Percentiles rank a stretch among this genome's conserved stretches.
Conservation (phyloP, 1,284 basidiomycete species). For the Malassezia obtusa region DNA sequence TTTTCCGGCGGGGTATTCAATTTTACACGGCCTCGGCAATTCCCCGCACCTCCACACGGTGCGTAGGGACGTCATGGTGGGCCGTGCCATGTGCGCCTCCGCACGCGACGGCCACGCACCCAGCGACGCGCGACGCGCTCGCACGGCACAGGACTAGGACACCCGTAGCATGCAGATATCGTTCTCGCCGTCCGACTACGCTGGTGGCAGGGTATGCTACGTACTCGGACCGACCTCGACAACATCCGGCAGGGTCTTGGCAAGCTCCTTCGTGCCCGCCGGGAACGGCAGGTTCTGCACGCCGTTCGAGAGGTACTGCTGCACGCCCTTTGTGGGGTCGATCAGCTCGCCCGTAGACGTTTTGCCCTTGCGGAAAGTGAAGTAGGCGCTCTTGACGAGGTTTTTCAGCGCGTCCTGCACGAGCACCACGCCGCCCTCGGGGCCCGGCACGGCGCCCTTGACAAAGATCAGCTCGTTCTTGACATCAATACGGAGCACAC, state of each 20-base stretch:
- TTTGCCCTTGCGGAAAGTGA: constrained; percentile 34
- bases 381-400: constrained; percentile 39
- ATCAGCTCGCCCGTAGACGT: constrained; percentile 54
- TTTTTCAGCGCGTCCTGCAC: constrained; percentile 40
- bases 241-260: constrained; percentile 52
- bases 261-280: constrained; percentile 72
- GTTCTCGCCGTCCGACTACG: no score
- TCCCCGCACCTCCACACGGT: no score
- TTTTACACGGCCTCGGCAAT: no score
- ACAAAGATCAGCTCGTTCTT: constrained; percentile 79
- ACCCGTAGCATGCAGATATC: no score
- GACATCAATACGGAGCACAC: constrained; percentile 78
- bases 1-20: no score
- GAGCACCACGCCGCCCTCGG: constrained; percentile 51
- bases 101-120: no score
- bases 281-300: constrained; percentile 80
- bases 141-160: no score
- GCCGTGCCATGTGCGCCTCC: no score
- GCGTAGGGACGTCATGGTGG: no score
- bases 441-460: constrained; percentile 55
- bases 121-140: no score
- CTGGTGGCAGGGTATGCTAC: neutral
- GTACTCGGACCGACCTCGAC: constrained; percentile 23
- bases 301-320: constrained; percentile 72
- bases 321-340: constrained; percentile 60